Evolutionary conservation across 2,329 filamentous ascomycete species (phyloP), one percentile per base, ranked within the genome.

Genomic region (Scedosporium aurantiacum): DNA sequence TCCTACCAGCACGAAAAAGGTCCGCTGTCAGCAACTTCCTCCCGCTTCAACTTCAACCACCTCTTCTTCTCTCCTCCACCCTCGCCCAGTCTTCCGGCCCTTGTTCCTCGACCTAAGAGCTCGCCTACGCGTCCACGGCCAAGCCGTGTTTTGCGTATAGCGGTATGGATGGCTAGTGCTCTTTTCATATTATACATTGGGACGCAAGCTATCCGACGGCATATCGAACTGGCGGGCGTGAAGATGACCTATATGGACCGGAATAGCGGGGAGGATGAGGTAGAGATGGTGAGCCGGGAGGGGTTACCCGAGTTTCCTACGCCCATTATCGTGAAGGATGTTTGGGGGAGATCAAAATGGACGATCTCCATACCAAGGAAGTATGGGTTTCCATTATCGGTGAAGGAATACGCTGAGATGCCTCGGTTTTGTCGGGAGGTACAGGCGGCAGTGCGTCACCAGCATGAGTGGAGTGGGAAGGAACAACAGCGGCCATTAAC

Each of bases 281-380:
- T 84, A 70, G 86, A 90, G 67, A 85, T 90, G 79, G 81, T 89
- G 6, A 82, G 80, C 43, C 84, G 84, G 63, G 81, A 85, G 63
- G 77, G 77, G 50, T 72, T 91, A n/a, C 89, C 89, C 0, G 80
- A 87, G 28, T 85, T 89, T 64, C 86, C 90, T 0, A 88, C 87
- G 0, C 88, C 89, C 0, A 79, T 94, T 21, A 79, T 90, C 5
- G 78, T 92, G 55, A 82, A 80, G 14, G 88, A 91, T 72, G 74
- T 77, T 27, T 76, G 78, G 54, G 88, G 87, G 2, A 81, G 79
- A 59, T 77, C 84, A 10, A 87, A 82, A 70, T 95, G 91, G 91
- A 94, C 90, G 0, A 82, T 95, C 10, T 91, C 84, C 1, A 91
- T 96, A 43, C 90, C 90, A 0, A 77, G 80, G 5, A 79, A 79